Conservation (phyloP, 2,329 filamentous ascomycete genomes). For the Sporothrix brasiliensis region DNA sequence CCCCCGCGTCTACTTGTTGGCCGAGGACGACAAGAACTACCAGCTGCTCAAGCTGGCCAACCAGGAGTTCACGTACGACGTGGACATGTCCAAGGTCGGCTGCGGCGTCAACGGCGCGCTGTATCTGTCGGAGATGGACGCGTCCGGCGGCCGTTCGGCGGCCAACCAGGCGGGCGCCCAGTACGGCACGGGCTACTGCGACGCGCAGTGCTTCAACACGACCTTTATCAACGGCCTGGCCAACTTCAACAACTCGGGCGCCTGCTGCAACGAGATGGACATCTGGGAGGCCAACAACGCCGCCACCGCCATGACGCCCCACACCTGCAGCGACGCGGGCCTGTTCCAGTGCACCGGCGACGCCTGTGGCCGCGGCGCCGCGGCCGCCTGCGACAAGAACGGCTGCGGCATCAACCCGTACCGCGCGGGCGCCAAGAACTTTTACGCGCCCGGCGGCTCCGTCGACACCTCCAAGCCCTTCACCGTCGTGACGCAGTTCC, state of each 20-base stretch:
- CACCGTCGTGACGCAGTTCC: constrained; percentile 66
- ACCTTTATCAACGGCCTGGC: constrained; percentile 52
- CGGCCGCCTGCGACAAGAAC: constrained; percentile 62
- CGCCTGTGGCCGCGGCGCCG: constrained; percentile 43
- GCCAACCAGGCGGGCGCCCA: constrained; percentile 52
- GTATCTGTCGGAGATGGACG: constrained; percentile 55
- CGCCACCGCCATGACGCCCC: constrained; percentile 61
- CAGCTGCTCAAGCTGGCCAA: constrained; percentile 59
- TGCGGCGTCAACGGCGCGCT: constrained; percentile 64
- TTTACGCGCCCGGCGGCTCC: constrained; percentile 53
- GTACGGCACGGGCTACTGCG: constrained; percentile 59
- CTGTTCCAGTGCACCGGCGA: constrained; percentile 48
- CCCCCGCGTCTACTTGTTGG: constrained; percentile 42
- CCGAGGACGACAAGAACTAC: constrained; percentile 40
- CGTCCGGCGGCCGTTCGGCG: constrained; percentile 52
- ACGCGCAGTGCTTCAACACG: constrained; percentile 50
- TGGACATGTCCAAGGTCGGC: constrained; percentile 61
- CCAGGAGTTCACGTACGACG: constrained; percentile 66
- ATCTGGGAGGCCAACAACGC: constrained; percentile 66
- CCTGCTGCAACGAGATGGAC: constrained; percentile 63
- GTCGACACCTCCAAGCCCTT: constrained; percentile 61
- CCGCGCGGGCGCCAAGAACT: constrained; percentile 61
- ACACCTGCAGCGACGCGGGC: constrained; percentile 55
- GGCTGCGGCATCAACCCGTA: constrained; percentile 69
- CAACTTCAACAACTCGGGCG: constrained; percentile 50